Evolutionary conservation across 2,329 filamentous ascomycete genomes (phyloP), one percentile per base, ranked within the genome.

Genomic region (Thelonectria discophora): DNA sequence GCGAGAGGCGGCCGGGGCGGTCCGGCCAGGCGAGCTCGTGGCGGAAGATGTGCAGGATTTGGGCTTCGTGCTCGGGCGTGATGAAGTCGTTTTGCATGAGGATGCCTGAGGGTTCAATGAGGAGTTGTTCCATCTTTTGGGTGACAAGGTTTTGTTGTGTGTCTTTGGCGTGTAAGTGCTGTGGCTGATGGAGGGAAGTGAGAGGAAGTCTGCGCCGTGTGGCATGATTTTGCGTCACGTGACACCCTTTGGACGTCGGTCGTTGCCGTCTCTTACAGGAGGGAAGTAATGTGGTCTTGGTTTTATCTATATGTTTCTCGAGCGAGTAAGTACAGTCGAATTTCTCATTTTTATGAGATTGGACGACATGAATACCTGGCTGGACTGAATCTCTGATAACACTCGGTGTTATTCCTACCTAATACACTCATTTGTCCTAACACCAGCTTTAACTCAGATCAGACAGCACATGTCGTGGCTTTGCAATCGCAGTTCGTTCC

Each of bases 31-130:
- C 63, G 13, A 85, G 74, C 47, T 81, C 72, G 60, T 79, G 66
- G 42, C 67, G 74, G 65, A 86, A 84, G 39, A 72, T 69, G 3
- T 75, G 66, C 50, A 84, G 68, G 2, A 85, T 79, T 1, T 71
- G 57, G 24, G 71, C 66, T 68, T 86, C 83, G 60, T 84, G 79
- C 32, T 78, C 76, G 0, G 75, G 57, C 0, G 75, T 76, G 68
- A 85, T 77, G 66, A 84, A 85, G 62, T 84, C 74, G 9, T 76
- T 65, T 62, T 84, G 77, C 77, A 80, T 80, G 24, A 77, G 69
- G 7, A 82, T 68, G 5, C 80, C 80, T 0, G 73, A 69, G 0
- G 80, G 80, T 24, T 53, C 45, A 0, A 66, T 67, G 3, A 39
- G 47, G 2, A 71, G 53, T 30, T 71, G 64, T 24, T 73, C 69